These are phyloP conservation scores for Thalassiosira profunda DNA, from an alignment of 108 stramenopile genomes.

Conservation along the genomic window DNA sequence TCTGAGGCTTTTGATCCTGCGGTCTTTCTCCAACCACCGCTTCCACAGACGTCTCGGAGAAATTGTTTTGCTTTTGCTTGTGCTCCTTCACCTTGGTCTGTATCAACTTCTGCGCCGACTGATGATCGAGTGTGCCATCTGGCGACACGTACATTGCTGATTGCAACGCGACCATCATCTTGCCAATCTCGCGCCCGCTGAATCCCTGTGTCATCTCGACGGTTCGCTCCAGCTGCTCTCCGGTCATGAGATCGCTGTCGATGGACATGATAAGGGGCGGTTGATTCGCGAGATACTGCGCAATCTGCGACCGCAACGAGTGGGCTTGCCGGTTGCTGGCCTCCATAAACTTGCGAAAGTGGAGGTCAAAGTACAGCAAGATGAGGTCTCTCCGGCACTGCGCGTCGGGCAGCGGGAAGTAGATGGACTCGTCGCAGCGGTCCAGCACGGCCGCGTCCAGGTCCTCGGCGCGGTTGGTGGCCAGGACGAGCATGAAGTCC, in stretches of 20 bases:
- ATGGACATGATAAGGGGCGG: slow-evolving; percentile 74
- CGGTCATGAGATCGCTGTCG: slow-evolving; percentile 72
- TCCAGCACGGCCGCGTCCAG: slow-evolving; percentile 98
- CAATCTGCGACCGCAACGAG: slow-evolving; percentile 58
- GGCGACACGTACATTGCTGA: slow-evolving; percentile 92
- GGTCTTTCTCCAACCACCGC: too few species aligned
- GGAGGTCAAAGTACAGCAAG: slow-evolving; percentile 81
- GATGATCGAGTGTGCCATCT: slow-evolving; percentile 26
- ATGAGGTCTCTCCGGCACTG: slow-evolving; percentile 95
- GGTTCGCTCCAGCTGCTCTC: slow-evolving; percentile 87
- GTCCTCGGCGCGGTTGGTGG: slow-evolving; percentile 98
- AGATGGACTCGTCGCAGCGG: slow-evolving; percentile 99
- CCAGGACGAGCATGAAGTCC: slow-evolving; percentile 99
- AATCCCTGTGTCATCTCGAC: slow-evolving; percentile 94
- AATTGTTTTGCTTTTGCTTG: too few species aligned
- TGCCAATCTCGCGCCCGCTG: slow-evolving; percentile 97
- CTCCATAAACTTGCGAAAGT: slow-evolving; percentile 53
- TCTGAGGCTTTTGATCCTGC: too few species aligned
- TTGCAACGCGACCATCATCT: slow-evolving; percentile 99
- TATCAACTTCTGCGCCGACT: too few species aligned
- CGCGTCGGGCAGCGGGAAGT: slow-evolving; percentile 89
- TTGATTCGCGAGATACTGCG: slow-evolving; percentile 93
- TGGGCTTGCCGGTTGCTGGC: slow-evolving; percentile 22
- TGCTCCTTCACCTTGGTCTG: too few species aligned
- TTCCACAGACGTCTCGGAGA: too few species aligned